These are phyloP conservation scores for Prototheca wickerhamii DNA, from an alignment of 163 green algal genomes.

Conservation along the genomic window DNA sequence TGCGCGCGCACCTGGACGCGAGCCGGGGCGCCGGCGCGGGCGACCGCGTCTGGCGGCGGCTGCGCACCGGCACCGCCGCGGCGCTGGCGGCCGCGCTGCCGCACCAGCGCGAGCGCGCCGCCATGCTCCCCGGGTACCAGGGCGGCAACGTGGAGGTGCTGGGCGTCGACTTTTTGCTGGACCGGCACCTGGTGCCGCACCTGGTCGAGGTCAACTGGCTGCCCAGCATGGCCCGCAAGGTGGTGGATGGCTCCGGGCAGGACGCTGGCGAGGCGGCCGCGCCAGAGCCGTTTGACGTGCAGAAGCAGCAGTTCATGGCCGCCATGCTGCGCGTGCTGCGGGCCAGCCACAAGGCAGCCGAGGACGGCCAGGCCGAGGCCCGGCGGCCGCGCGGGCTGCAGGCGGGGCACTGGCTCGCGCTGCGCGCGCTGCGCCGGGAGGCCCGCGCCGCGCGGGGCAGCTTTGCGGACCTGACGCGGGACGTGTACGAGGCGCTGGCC, in stretches of 20 bases:
- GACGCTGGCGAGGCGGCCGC: no score
- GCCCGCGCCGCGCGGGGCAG: not conserved
- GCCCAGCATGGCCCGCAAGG: constrained; percentile 57
- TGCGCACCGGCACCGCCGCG: constrained; percentile 5
- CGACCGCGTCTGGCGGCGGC: no score
- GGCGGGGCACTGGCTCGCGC: not conserved
- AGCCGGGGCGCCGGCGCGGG: constrained; percentile 1
- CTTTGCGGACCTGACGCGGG: constrained; percentile 7
- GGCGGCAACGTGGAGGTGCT: constrained; percentile 44
- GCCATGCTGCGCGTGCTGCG: constrained; percentile 24
- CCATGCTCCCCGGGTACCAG: constrained; percentile 12
- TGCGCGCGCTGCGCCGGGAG: not conserved
- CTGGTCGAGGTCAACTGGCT: constrained; percentile 73
- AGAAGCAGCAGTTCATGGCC: constrained; percentile 26
- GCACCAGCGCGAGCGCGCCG: constrained; percentile 13
- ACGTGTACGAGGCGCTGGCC: constrained; percentile 1
- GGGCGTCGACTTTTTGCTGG: constrained; percentile 66
- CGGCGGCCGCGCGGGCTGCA: not conserved
- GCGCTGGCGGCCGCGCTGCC: constrained; percentile 34
- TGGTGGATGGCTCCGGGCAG: constrained; percentile 4
- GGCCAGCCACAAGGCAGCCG: not conserved
- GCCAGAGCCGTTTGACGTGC: constrained; percentile 21
- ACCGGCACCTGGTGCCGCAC: constrained; percentile 46
- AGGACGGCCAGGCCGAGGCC: not conserved
- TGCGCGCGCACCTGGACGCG: constrained; percentile 36